These are phyloP conservation scores for Wickerhamiella australiensis DNA, from an alignment of 805 yeast species.

Conservation along the genomic window DNA sequence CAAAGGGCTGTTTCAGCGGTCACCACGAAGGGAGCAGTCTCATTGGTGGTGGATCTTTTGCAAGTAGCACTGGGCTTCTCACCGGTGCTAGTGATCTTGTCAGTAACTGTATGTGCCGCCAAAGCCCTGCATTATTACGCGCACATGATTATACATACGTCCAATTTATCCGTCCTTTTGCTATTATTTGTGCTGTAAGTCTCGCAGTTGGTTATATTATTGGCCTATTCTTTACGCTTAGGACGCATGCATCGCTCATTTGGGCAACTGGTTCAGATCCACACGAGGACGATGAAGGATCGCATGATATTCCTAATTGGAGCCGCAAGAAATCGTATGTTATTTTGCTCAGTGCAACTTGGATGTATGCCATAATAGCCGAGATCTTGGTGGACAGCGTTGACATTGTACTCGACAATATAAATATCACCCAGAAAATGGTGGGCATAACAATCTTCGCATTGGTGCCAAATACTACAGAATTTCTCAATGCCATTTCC, in stretches of 20 bases:
- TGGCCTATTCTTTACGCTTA: slow-evolving; percentile 83
- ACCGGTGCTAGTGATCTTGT: not conserved
- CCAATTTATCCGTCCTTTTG: slow-evolving; percentile 66
- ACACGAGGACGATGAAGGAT: slow-evolving; percentile 38
- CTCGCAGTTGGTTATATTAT: slow-evolving; percentile 74
- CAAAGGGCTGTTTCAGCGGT: not conserved
- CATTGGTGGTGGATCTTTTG: not conserved
- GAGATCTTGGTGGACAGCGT: slow-evolving; percentile 89
- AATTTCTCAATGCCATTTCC: slow-evolving; percentile 90
- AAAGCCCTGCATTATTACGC: slow-evolving; percentile 54
- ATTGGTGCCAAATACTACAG: slow-evolving; percentile 92
- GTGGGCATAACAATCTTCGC: slow-evolving; percentile 92
- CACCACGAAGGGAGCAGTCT: not conserved
- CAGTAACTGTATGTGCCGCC: slow-evolving; percentile 35
- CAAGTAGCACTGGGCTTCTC: slow-evolving; percentile 25
- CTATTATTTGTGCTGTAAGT: slow-evolving; percentile 64
- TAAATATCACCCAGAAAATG: slow-evolving; percentile 81
- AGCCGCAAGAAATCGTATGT: slow-evolving; percentile 70
- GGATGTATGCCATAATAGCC: slow-evolving; percentile 84
- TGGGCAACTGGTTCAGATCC: slow-evolving; percentile 62
- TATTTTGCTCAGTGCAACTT: slow-evolving; percentile 70
- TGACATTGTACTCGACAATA: slow-evolving; percentile 66
- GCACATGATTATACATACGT: slow-evolving; percentile 55
- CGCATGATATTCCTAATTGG: slow-evolving; percentile 98
- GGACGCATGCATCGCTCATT: slow-evolving; percentile 92